A percentile compares a stretch with the other conserved stretches of the same genome.
phyloP scores from a whole-genome alignment of 23 red algal species.

The Chondrus crispus region DNA sequence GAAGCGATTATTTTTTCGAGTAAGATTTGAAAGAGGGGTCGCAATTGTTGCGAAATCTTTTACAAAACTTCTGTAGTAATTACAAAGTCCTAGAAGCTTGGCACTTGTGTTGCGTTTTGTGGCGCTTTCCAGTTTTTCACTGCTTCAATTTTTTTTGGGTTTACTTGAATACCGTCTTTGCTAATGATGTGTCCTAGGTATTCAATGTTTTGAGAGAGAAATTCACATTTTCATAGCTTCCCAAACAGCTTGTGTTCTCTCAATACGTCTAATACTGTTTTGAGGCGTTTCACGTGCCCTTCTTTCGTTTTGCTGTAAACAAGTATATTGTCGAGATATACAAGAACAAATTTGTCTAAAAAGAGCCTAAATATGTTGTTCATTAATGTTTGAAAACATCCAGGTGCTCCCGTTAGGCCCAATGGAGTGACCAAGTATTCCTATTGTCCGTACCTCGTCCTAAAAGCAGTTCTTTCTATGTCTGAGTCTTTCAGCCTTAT shows the following conservation, averaged over 20 bases:
- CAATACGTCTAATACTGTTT: neutral
- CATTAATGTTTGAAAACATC: neutral
- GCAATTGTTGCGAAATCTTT: conserved; percentile 15
- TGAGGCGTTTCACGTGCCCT: neutral
- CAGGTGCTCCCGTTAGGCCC: neutral
- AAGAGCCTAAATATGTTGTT: neutral
- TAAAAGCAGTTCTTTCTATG: conserved; percentile 1
- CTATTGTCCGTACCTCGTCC: neutral
- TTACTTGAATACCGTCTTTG: neutral
- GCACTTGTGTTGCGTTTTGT: neutral
- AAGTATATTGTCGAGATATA: conserved; percentile 21
- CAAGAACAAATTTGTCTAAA: conserved; percentile 9
- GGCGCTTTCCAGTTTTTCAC: conserved; percentile 14
- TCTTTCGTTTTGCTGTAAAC: neutral
- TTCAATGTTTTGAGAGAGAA: neutral
- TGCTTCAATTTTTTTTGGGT: conserved; percentile 30
- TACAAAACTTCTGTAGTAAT: conserved; percentile 32
- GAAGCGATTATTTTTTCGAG: neutral
- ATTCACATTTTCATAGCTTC: neutral
- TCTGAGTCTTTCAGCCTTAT: neutral
- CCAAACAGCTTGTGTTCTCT: conserved; percentile 5
- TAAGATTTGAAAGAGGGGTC: neutral
- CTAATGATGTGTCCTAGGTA: neutral
- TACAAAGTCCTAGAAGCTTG: conserved; percentile 39
- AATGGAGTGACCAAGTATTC: neutral